phyloP scores from a whole-genome alignment of 1,139 yeast genomes.

The Pichia sp. region DNA sequence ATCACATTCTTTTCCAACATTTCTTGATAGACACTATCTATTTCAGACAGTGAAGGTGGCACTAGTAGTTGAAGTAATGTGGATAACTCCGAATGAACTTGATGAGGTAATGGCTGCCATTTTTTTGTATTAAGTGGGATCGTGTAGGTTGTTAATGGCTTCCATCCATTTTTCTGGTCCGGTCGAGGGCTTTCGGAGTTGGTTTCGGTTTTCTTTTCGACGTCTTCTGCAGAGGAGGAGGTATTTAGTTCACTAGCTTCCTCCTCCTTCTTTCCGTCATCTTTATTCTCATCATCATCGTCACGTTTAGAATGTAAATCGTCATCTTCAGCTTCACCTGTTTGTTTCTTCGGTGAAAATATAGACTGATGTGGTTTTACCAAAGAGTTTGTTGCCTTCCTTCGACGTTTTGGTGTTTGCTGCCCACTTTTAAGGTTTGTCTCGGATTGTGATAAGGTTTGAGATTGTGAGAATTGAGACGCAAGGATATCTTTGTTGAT shows the following conservation, averaged over 20 bases:
- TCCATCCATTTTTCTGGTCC: neutral
- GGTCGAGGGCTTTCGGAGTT: neutral
- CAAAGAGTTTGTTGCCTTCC: slow-evolving; percentile 11
- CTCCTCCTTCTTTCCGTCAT: slow-evolving; percentile 1
- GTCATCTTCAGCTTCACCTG: neutral
- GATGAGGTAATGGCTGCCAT: slow-evolving; percentile 26
- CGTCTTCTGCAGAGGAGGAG: neutral
- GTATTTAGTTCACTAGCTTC: neutral
- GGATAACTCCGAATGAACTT: slow-evolving; percentile 17
- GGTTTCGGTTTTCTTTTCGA: neutral
- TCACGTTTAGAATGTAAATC: neutral
- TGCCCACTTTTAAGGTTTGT: neutral
- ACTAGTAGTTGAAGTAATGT: slow-evolving; percentile 12
- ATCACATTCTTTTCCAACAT: slow-evolving; percentile 19
- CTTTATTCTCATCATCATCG: neutral
- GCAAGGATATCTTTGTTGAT: slow-evolving; percentile 12
- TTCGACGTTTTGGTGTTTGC: slow-evolving; percentile 11
- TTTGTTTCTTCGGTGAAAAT: slow-evolving; percentile 15
- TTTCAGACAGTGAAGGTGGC: slow-evolving; percentile 10
- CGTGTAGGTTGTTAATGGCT: slow-evolving; percentile 13
- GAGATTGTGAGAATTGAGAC: slow-evolving; percentile 15
- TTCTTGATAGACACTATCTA: neutral
- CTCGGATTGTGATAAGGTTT: slow-evolving; percentile 1
- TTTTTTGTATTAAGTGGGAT: slow-evolving; percentile 19
- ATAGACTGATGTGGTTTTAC: slow-evolving; percentile 12